Percentiles rank a stretch among this genome's conserved stretches.
Evolutionary conservation across 1,284 basidiomycete genomes (phyloP).

Genomic region (Sporisorium reilianum): DNA sequence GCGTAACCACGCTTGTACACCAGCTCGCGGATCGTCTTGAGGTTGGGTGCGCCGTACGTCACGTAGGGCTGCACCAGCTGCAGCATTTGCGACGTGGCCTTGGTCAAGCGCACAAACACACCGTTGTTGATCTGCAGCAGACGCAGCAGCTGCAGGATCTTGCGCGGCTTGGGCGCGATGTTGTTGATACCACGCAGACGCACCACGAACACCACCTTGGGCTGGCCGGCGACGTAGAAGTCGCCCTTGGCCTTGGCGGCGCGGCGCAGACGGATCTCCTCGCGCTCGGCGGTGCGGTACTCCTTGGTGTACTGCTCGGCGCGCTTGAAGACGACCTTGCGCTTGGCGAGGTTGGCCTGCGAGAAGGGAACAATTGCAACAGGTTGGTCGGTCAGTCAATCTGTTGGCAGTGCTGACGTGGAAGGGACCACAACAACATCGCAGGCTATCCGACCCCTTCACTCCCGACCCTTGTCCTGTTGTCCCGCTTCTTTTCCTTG

Average conservation of each 20-base stretch:
- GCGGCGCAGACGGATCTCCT: slow-evolving; percentile 95
- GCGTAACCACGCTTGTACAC: slow-evolving; percentile 99
- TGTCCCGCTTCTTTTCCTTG: neutral
- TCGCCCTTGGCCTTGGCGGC: slow-evolving; percentile 91
- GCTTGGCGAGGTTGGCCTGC: slow-evolving; percentile 88
- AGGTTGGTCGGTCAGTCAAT: slow-evolving; percentile 19
- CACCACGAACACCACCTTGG: slow-evolving; percentile 98
- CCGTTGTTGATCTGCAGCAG: slow-evolving; percentile 99
- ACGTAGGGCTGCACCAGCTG: slow-evolving; percentile 96
- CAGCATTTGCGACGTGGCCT: slow-evolving; percentile 97
- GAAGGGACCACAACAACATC: neutral
- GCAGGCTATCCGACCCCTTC: neutral
- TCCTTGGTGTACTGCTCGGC: slow-evolving; percentile 99
- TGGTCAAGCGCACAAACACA: slow-evolving; percentile 97
- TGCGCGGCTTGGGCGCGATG: slow-evolving; percentile 98
- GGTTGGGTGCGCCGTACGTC: slow-evolving; percentile 88
- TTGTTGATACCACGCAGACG: slow-evolving; percentile 95
- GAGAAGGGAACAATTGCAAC: neutral
- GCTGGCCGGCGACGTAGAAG: slow-evolving; percentile 95
- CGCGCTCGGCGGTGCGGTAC: slow-evolving; percentile 90
- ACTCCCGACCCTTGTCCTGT: neutral
- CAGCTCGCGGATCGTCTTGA: slow-evolving; percentile 95
- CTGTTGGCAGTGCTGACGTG: neutral
- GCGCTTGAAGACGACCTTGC: slow-evolving; percentile 99
- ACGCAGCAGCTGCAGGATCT: slow-evolving; percentile 98